phyloP scores from a whole-genome alignment of 192 early-diverging fungal genomes.

The Coemansia sp. region DNA sequence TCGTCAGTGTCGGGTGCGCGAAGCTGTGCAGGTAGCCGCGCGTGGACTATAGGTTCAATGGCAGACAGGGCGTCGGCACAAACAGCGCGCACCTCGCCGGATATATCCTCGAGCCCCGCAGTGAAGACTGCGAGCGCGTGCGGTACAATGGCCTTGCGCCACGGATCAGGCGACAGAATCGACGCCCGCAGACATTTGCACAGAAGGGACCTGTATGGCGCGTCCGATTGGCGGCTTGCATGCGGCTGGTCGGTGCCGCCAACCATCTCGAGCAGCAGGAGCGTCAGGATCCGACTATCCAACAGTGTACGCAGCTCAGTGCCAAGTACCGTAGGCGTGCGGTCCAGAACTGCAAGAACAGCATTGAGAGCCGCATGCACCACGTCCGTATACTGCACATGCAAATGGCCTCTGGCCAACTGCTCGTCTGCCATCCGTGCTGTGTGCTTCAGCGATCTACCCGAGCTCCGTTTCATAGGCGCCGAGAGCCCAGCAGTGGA shows the following conservation, averaged over 20 bases:
- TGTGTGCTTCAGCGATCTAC: constrained; percentile 15
- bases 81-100: constrained; percentile 19
- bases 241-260: constrained; percentile 27
- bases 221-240: constrained; percentile 32
- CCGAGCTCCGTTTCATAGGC: constrained; percentile 38
- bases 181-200: constrained; percentile 45
- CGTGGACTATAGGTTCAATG: constrained; percentile 46
- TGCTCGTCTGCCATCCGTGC: constrained; percentile 13
- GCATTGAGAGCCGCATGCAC: constrained; percentile 20
- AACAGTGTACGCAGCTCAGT: constrained; percentile 33
- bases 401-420: not conserved
- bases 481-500: constrained; percentile 3
- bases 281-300: constrained; percentile 37
- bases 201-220: constrained; percentile 20
- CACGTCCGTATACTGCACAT: constrained; percentile 42
- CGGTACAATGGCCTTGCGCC: constrained; percentile 48
- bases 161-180: constrained; percentile 48
- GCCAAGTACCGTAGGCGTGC: constrained; percentile 31
- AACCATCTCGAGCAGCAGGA: constrained; percentile 37
- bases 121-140: constrained; percentile 42
- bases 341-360: constrained; percentile 21
- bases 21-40: constrained; percentile 49
- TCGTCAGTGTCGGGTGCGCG: constrained; percentile 42
- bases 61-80: constrained; percentile 22
- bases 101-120: constrained; percentile 28